phyloP scores from a whole-genome alignment of 306 rosid genomes.

The barrel medic (Medicago truncatula) region DNA sequence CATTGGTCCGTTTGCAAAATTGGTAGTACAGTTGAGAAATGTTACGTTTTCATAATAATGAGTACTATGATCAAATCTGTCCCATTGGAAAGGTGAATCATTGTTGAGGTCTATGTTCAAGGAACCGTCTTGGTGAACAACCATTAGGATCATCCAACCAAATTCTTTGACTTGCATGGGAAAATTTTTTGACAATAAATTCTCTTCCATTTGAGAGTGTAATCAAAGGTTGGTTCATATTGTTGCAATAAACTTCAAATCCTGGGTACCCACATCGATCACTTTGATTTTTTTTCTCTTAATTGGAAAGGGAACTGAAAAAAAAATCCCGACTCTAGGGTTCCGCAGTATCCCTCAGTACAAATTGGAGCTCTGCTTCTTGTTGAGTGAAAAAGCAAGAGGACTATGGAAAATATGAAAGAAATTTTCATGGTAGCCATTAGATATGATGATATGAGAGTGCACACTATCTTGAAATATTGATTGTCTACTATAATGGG shows the following conservation, averaged over 20 bases:
- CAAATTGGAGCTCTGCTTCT: slow-evolving; percentile 33
- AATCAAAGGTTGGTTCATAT: neutral
- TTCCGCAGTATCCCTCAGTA: neutral
- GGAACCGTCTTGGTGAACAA: slow-evolving; percentile 38
- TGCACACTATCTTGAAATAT: neutral
- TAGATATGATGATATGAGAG: slow-evolving; percentile 22
- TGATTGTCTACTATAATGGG: neutral
- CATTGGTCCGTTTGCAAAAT: neutral
- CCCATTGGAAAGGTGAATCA: slow-evolving; percentile 8
- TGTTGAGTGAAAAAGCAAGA: slow-evolving; percentile 22
- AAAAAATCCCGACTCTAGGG: neutral
- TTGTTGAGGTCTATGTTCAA: slow-evolving; percentile 4
- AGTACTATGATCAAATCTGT: neutral
- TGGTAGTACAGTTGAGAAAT: slow-evolving; percentile 28
- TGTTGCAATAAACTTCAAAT: slow-evolving; percentile 33
- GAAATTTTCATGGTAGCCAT: slow-evolving; percentile 32
- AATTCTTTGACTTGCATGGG: neutral
- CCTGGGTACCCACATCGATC: slow-evolving; percentile 24
- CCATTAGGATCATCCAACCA: slow-evolving; percentile 35
- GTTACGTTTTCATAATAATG: neutral
- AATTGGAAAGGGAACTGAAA: slow-evolving; percentile 50
- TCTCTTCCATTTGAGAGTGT: neutral
- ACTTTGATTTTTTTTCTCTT: neutral
- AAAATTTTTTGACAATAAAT: slow-evolving; percentile 14
- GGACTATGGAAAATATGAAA: slow-evolving; percentile 22